These are phyloP conservation scores for Candida neerlandica DNA, from an alignment of 1,139 yeast species.

Conservation along the genomic window DNA sequence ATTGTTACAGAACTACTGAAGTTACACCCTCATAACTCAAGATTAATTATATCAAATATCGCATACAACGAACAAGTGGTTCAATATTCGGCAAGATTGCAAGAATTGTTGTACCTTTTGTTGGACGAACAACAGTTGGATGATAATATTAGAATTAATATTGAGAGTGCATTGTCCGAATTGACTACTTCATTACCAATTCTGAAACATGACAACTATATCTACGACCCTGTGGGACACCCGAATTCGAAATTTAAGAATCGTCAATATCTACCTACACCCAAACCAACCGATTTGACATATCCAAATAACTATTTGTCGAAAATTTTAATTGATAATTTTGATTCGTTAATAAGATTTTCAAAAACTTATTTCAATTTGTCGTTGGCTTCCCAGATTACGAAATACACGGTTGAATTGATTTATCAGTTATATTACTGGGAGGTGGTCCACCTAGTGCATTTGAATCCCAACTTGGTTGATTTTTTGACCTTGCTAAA, in stretches of 20 bases:
- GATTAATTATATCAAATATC: slow-evolving; percentile 9
- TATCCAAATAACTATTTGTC: slow-evolving; percentile 42
- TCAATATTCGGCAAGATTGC: slow-evolving; percentile 30
- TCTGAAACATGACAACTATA: slow-evolving; percentile 10
- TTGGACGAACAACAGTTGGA: slow-evolving; percentile 31
- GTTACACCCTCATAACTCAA: slow-evolving; percentile 30
- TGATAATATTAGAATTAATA: slow-evolving; percentile 31
- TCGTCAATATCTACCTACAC: slow-evolving; percentile 12
- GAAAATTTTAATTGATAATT: slow-evolving; percentile 43
- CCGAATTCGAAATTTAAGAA: slow-evolving; percentile 7
- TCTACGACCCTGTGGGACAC: neutral
- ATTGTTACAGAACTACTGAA: slow-evolving; percentile 34
- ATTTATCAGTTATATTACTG: slow-evolving; percentile 45
- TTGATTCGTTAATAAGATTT: slow-evolving; percentile 30
- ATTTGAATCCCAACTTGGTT: slow-evolving; percentile 35
- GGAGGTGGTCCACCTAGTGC: slow-evolving; percentile 48
- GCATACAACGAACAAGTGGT: slow-evolving; percentile 17
- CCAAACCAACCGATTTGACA: neutral
- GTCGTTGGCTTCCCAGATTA: slow-evolving; percentile 41
- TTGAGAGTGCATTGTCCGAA: slow-evolving; percentile 30
- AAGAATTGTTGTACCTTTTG: slow-evolving; percentile 31
- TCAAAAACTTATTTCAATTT: slow-evolving; percentile 40
- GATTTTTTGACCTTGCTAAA: slow-evolving; percentile 36
- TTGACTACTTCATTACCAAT: slow-evolving; percentile 33
- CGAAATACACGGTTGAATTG: slow-evolving; percentile 41